These are phyloP conservation scores for Myxozyma geophila DNA, from an alignment of 805 yeast species.

Conservation along the genomic window DNA sequence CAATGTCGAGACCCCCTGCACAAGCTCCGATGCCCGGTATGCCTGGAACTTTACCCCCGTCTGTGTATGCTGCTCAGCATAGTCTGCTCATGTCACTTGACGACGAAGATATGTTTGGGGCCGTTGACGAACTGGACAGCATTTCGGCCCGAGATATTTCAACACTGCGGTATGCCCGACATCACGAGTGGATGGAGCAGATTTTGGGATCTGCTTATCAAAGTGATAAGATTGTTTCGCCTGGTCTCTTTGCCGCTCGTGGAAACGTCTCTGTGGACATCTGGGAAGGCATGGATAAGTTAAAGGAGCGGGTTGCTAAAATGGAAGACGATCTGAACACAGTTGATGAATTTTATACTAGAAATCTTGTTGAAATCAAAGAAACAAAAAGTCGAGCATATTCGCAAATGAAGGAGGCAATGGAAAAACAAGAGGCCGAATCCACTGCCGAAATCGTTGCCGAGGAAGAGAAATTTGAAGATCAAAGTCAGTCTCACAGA, in stretches of 20 bases:
- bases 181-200: constrained; percentile 53
- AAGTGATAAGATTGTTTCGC: constrained; percentile 27
- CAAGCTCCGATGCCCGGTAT: not conserved
- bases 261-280: constrained; percentile 8
- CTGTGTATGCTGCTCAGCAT: constrained; percentile 26
- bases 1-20: not conserved
- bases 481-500: not conserved
- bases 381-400: constrained; percentile 14
- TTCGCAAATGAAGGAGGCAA: constrained; percentile 11
- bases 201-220: constrained; percentile 46
- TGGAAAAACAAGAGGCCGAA: constrained; percentile 14
- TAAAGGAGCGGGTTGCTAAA: constrained; percentile 22
- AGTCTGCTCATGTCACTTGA: constrained; percentile 24
- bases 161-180: constrained; percentile 49
- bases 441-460: not conserved
- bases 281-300: constrained; percentile 27
- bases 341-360: constrained; percentile 26
- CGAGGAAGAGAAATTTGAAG: constrained; percentile 10
- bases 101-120: constrained; percentile 32
- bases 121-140: constrained; percentile 46
- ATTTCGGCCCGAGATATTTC: constrained; percentile 51
- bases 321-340: constrained; percentile 18
- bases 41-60: constrained; percentile 14
- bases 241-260: constrained; percentile 22
- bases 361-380: constrained; percentile 17